Percentiles rank a stretch among this genome's conserved stretches.
Conservation (phyloP, 2,329 filamentous ascomycete species). For the Neofusicoccum parvum region DNA sequence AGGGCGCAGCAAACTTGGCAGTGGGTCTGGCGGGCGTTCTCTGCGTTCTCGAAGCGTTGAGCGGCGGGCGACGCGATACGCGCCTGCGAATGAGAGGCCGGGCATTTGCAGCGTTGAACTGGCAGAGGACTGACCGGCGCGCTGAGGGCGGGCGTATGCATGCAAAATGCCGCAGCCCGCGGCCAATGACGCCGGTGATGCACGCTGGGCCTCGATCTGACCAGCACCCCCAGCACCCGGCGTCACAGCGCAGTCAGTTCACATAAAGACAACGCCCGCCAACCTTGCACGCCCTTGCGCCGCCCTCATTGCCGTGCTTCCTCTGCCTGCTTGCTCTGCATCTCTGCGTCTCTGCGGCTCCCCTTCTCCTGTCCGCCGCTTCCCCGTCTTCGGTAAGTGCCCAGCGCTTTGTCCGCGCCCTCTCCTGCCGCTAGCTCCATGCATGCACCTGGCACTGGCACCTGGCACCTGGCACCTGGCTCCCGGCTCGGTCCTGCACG, state of each 20-base stretch:
- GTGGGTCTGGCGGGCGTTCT: neutral
- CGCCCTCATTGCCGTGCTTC: neutral
- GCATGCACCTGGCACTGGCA: neutral
- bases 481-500: neutral
- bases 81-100: conserved; percentile 13
- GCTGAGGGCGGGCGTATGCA: conserved; percentile 15
- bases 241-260: conserved; percentile 5
- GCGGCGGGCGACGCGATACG: conserved; percentile 7
- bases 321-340: no score
- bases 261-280: conserved; percentile 18
- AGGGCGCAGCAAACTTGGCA: conserved; percentile 11
- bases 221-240: conserved; percentile 14
- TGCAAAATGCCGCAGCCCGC: conserved; percentile 13
- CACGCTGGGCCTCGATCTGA: conserved; percentile 14
- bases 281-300: neutral
- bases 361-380: neutral
- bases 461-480: neutral
- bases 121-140: conserved; percentile 14
- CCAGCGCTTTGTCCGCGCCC: conserved; percentile 11
- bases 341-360: neutral
- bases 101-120: neutral
- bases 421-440: conserved; percentile 9
- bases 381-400: conserved; percentile 14
- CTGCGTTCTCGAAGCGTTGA: conserved; percentile 16
- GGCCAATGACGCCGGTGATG: conserved; percentile 9